Conservation (phyloP, 2,329 filamentous ascomycete species). For the Alternaria dauci region DNA sequence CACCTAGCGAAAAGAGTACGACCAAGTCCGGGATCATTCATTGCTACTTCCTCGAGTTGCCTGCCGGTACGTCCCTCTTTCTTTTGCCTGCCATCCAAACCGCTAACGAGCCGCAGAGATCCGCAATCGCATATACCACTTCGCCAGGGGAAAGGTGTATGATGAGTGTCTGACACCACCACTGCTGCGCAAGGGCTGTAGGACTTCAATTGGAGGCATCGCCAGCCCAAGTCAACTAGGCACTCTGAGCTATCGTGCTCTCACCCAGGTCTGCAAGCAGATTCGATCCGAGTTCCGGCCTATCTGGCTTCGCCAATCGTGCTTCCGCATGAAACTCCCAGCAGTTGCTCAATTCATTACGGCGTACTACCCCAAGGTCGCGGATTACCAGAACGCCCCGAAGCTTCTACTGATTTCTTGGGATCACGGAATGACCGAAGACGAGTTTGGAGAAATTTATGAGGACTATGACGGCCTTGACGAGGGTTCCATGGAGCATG, state of each 20-base stretch:
- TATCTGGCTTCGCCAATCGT: neutral
- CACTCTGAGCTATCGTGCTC: neutral
- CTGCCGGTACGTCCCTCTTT: too few species aligned
- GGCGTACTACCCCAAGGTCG: neutral
- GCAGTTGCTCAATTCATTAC: neutral
- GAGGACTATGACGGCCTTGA: neutral
- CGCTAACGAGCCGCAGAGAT: neutral
- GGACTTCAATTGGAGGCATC: neutral
- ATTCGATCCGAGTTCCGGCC: neutral
- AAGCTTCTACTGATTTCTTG: neutral
- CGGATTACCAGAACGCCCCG: neutral
- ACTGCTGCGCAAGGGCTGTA: too few species aligned
- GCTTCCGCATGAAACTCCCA: neutral
- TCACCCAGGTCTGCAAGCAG: neutral
- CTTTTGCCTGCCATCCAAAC: too few species aligned
- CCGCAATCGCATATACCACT: slow-evolving; percentile 2
- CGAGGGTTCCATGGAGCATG: neutral
- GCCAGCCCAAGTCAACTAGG: neutral
- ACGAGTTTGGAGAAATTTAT: neutral
- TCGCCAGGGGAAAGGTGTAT: neutral
- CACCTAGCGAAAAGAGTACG: too few species aligned
- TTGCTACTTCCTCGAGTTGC: too few species aligned
- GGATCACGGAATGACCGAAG: neutral
- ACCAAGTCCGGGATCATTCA: too few species aligned
- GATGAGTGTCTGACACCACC: neutral